These are phyloP conservation scores for Fusarium ambrosium DNA, from an alignment of 2,329 filamentous ascomycete genomes.

Conservation along the genomic window DNA sequence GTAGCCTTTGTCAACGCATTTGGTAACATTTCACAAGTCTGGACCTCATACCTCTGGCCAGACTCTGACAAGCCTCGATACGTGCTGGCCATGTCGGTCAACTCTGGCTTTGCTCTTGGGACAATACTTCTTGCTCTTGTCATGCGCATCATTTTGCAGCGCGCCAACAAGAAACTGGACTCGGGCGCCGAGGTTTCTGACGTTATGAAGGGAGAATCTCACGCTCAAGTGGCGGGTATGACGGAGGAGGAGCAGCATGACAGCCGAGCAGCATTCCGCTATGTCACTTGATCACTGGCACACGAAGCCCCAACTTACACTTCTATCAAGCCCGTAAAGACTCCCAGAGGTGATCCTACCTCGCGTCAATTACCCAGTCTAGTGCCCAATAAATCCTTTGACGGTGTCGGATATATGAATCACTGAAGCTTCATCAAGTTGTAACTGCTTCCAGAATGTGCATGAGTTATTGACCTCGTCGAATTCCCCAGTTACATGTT, in stretches of 20 bases:
- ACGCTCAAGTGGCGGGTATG: constrained; percentile 10
- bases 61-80: constrained; percentile 12
- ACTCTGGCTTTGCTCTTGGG: constrained; percentile 18
- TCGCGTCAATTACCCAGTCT: not conserved
- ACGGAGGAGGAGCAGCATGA: constrained; percentile 11
- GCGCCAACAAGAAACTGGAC: constrained; percentile 22
- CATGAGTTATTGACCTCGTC: not conserved
- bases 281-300: constrained; percentile 1
- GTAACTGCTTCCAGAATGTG: not conserved
- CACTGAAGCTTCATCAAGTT: not conserved
- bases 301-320: not conserved
- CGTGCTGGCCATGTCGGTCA: constrained; percentile 19
- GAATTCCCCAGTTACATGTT: not conserved
- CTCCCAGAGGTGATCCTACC: not conserved
- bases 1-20: constrained; percentile 19
- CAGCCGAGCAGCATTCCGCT: constrained; percentile 19
- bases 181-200: constrained; percentile 15
- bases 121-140: constrained; percentile 5
- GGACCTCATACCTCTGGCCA: constrained; percentile 19
- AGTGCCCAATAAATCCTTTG: not conserved
- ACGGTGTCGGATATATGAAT: not conserved
- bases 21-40: constrained; percentile 24
- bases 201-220: constrained; percentile 22
- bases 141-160: constrained; percentile 16
- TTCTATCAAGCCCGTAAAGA: not conserved